Evolutionary conservation across 345 rosid genomes (phyloP).

Genomic region (Dovyalis caffra): DNA sequence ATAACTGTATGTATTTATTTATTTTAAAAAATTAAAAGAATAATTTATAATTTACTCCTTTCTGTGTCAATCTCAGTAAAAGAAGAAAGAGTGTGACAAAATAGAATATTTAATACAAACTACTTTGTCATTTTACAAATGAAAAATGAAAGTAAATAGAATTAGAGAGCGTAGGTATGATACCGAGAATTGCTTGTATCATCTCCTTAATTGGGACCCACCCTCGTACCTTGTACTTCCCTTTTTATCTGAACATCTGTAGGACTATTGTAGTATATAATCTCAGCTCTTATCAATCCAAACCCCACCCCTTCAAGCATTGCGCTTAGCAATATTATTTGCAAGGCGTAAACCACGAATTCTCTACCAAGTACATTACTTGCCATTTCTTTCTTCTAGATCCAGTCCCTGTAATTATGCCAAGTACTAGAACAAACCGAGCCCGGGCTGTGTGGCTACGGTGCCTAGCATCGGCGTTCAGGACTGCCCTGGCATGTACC

Average conservation of each 20-base stretch:
- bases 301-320: not conserved
- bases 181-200: too few relatives aligned
- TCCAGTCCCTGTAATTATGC: constrained; percentile 11
- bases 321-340: not conserved
- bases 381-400: not conserved
- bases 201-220: not conserved
- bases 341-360: not conserved
- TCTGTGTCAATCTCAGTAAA: too few relatives aligned
- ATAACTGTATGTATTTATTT: too few relatives aligned
- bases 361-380: not conserved
- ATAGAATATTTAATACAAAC: too few relatives aligned
- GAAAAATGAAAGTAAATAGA: too few relatives aligned
- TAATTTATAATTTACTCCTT: too few relatives aligned
- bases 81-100: too few relatives aligned
- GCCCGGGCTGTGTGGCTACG: constrained; percentile 57
- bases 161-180: too few relatives aligned
- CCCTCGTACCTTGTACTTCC: not conserved
- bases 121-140: too few relatives aligned
- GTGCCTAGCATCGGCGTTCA: constrained; percentile 64
- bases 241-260: not conserved
- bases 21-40: too few relatives aligned
- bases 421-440: constrained; percentile 18
- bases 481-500: constrained; percentile 76
- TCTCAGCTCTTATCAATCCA: not conserved
- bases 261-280: not conserved